These are phyloP conservation scores for Hortaea sp. DNA, from an alignment of 2,329 filamentous ascomycete genomes.

Conservation along the genomic window DNA sequence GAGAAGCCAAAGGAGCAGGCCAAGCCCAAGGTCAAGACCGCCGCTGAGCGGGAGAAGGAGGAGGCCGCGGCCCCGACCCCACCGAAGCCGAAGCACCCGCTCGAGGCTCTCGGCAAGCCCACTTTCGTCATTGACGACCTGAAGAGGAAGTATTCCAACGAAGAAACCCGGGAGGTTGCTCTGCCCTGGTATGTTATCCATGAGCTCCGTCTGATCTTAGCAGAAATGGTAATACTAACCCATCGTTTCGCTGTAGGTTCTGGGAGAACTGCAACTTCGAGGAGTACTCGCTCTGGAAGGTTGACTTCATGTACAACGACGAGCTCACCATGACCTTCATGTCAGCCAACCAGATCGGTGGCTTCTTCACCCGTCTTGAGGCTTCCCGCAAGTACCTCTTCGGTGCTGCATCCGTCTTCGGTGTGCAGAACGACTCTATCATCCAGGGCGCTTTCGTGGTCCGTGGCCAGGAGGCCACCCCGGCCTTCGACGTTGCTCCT, in stretches of 20 bases:
- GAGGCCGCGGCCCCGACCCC: slow-evolving; percentile 52
- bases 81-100: slow-evolving; percentile 94
- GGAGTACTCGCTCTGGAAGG: slow-evolving; percentile 91
- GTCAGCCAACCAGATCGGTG: slow-evolving; percentile 95
- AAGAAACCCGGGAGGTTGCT: slow-evolving; percentile 68
- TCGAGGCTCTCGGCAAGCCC: slow-evolving; percentile 72
- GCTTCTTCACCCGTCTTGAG: slow-evolving; percentile 96
- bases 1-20: slow-evolving; percentile 51
- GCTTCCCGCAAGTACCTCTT: slow-evolving; percentile 97
- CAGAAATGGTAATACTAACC: not conserved
- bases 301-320: slow-evolving; percentile 98
- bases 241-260: slow-evolving; percentile 41
- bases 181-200: slow-evolving; percentile 57
- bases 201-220: not conserved
- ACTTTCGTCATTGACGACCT: slow-evolving; percentile 85
- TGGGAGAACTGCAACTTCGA: slow-evolving; percentile 92
- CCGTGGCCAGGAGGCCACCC: slow-evolving; percentile 75
- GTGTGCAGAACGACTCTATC: slow-evolving; percentile 76
- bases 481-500: slow-evolving; percentile 92
- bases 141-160: slow-evolving; percentile 98
- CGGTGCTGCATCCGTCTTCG: slow-evolving; percentile 81
- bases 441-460: slow-evolving; percentile 91
- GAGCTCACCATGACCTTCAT: slow-evolving; percentile 98
- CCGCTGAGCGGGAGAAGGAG: slow-evolving; percentile 45
- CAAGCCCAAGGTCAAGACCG: slow-evolving; percentile 41